A percentile compares a stretch with the other conserved stretches of the same genome.
phyloP scores from a whole-genome alignment of 2,329 filamentous ascomycete genomes.

The Fusarium siculi region DNA sequence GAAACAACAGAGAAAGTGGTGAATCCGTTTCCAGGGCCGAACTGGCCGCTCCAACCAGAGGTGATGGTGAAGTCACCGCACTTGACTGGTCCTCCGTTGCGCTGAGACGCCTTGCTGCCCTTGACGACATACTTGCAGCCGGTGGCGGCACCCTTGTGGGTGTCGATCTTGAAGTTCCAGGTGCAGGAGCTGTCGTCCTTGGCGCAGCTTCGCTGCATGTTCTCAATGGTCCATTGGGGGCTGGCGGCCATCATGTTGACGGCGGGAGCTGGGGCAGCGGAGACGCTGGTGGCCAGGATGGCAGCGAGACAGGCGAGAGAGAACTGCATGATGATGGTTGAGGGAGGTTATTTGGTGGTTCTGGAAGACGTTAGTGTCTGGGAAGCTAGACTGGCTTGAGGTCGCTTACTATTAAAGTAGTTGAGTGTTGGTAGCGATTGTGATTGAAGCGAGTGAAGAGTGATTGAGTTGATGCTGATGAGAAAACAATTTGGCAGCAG shows the following conservation, averaged over 20 bases:
- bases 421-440: neutral
- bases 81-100: slow-evolving; percentile 50
- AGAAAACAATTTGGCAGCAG: neutral
- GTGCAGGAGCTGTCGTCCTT: slow-evolving; percentile 51
- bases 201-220: slow-evolving; percentile 54
- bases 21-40: slow-evolving; percentile 63
- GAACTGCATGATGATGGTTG: slow-evolving; percentile 54
- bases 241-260: slow-evolving; percentile 54
- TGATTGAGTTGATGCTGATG: slow-evolving; percentile 26
- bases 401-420: neutral
- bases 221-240: slow-evolving; percentile 55
- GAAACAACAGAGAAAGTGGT: slow-evolving; percentile 61
- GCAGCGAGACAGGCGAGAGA: slow-evolving; percentile 50
- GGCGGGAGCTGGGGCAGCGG: slow-evolving; percentile 48
- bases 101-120: slow-evolving; percentile 48
- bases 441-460: neutral
- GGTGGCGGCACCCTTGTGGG: slow-evolving; percentile 53
- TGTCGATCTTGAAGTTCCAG: slow-evolving; percentile 57
- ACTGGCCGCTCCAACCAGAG: slow-evolving; percentile 66
- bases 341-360: neutral
- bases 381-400: neutral
- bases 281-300: slow-evolving; percentile 47
- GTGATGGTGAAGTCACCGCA: slow-evolving; percentile 63
- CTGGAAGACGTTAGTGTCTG: neutral
- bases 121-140: slow-evolving; percentile 45